Conservation (phyloP, 495 filamentous ascomycete species). For the Darksidea phi region DNA sequence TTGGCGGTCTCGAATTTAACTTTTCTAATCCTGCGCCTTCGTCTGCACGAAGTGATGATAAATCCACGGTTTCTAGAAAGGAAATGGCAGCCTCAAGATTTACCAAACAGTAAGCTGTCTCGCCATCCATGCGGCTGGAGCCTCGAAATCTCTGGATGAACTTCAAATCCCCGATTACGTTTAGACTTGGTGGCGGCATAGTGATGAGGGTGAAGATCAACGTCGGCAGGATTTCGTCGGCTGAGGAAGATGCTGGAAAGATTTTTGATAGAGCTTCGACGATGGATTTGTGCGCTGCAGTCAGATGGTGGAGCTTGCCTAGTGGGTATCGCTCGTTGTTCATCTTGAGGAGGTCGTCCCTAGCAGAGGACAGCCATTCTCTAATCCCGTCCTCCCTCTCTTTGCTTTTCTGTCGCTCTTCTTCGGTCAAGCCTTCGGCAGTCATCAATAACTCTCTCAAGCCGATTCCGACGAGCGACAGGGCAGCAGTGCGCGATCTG, state of each 20-base stretch:
- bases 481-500: conserved; percentile 87
- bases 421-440: conserved; percentile 51
- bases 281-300: conserved; percentile 86
- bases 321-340: conserved; percentile 81
- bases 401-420: conserved; percentile 49
- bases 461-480: conserved; percentile 86
- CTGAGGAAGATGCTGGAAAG: conserved; percentile 85
- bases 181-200: conserved; percentile 79
- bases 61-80: conserved; percentile 96
- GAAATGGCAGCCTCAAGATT: conserved; percentile 93
- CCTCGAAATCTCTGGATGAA: conserved; percentile 95
- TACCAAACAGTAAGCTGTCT: conserved; percentile 92
- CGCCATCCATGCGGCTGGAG: conserved; percentile 80
- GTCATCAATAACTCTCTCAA: conserved; percentile 83
- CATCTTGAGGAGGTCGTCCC: conserved; percentile 77
- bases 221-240: conserved; percentile 94
- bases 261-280: conserved; percentile 78
- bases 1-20: conserved; percentile 50
- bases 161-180: conserved; percentile 85
- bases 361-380: conserved; percentile 67
- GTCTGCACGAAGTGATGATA: conserved; percentile 85
- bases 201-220: conserved; percentile 94
- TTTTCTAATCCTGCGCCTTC: conserved; percentile 67
- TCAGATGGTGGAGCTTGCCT: conserved; percentile 87
- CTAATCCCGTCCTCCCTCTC: conserved; percentile 71